Percentiles rank a stretch among this genome's conserved stretches.
These are phyloP conservation scores for Flammula alnicola DNA, from an alignment of 1,284 basidiomycete species.

Conservation along the genomic window DNA sequence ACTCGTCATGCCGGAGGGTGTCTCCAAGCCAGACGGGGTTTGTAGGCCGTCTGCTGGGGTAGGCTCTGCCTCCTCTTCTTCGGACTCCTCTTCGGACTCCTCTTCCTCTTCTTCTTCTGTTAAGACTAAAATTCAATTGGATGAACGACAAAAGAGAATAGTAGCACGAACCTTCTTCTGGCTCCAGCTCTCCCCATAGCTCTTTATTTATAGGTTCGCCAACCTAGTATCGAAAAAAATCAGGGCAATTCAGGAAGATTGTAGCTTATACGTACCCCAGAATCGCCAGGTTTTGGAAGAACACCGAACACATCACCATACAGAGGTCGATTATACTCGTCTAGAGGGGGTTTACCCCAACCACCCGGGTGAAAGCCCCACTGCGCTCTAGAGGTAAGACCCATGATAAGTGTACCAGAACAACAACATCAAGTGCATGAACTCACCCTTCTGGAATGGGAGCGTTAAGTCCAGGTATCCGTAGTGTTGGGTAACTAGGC, in stretches of 20 bases:
- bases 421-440: background rate
- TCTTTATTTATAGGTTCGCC: conserved; percentile 85
- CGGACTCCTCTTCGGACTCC: conserved; percentile 67
- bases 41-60: conserved; percentile 81
- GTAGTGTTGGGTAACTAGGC: conserved; percentile 94
- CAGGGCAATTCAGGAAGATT: background rate
- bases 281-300: conserved; percentile 76
- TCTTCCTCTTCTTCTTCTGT: conserved; percentile 53
- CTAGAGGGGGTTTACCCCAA: conserved; percentile 99
- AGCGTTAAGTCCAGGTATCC: conserved; percentile 96
- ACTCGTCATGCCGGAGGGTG: conserved; percentile 91
- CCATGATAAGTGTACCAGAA: conserved; percentile 2
- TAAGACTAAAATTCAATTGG: conserved; percentile 2
- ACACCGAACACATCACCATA: conserved; percentile 99
- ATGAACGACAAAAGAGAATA: background rate
- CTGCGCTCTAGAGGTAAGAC: conserved; percentile 69
- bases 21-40: conserved; percentile 92
- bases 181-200: conserved; percentile 91
- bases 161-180: conserved; percentile 75
- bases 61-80: conserved; percentile 67
- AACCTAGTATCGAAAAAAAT: conserved; percentile 42
- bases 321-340: conserved; percentile 95
- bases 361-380: conserved; percentile 99
- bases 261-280: conserved; percentile 56
- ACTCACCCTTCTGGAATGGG: conserved; percentile 94